Conservation (phyloP, 2,329 filamentous ascomycete genomes). For the Tolypocladium paradoxum region DNA sequence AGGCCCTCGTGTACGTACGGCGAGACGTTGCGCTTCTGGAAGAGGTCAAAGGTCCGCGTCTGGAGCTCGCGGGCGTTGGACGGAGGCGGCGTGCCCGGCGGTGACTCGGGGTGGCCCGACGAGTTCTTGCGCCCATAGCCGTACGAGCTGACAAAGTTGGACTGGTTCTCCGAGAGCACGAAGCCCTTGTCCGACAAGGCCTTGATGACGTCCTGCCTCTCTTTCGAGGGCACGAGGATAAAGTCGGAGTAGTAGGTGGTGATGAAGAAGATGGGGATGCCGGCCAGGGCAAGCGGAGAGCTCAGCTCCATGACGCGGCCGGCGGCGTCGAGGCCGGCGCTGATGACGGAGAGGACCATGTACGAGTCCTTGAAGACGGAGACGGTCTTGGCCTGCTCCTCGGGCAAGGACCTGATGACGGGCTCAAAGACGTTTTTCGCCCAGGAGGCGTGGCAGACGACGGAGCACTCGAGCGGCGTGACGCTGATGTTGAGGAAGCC, state of each 20-base stretch:
- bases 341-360: conserved; percentile 80
- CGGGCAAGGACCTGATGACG: conserved; percentile 52
- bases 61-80: conserved; percentile 72
- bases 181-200: conserved; percentile 74
- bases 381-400: conserved; percentile 40
- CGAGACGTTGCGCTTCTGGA: conserved; percentile 65
- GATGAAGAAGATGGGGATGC: conserved; percentile 96
- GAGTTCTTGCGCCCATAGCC: conserved; percentile 21
- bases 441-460: conserved; percentile 74
- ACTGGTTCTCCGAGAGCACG: conserved; percentile 64
- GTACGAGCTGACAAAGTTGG: conserved; percentile 51
- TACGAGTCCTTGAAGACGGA: conserved; percentile 76
- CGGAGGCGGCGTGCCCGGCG: conserved; percentile 64
- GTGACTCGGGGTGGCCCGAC: conserved; percentile 24
- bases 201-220: conserved; percentile 61
- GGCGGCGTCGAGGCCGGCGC: conserved; percentile 81
- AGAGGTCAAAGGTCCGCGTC: conserved; percentile 67
- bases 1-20: conserved; percentile 61
- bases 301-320: conserved; percentile 87
- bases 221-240: conserved; percentile 74
- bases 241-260: conserved; percentile 98
- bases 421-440: conserved; percentile 67
- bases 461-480: conserved; percentile 83
- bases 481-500: conserved; percentile 89
- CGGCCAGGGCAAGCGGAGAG: conserved; percentile 78